Evolutionary conservation across 106 monocot species (phyloP), one percentile per base, ranked within the genome.

Genomic region (Allium sativum): DNA sequence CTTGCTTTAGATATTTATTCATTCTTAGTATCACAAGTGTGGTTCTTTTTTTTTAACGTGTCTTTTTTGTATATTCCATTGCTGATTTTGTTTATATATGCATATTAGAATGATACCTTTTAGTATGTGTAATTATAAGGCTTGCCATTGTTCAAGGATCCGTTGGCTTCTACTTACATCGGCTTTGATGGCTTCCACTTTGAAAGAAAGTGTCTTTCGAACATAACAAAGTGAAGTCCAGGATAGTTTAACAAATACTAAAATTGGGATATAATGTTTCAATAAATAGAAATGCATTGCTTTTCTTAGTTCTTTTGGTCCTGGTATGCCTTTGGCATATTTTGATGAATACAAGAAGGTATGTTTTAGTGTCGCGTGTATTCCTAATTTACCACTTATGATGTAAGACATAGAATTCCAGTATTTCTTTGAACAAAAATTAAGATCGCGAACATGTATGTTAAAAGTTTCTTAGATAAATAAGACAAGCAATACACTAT

Each of bases 211-310:
- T 98, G 96, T 67, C 92, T 98, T 58, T 77, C 78, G 48, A 87
- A 72, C 59, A 91, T 98, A 65, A 92, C 96, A 98, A 98, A 77
- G 84, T 98, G 52, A 92, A 98, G 66, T 98, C 96, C 8, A 70
- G 96, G 63, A 60, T 85, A 62, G 96, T 98, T 74, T 55, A 88
- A 64, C 76, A 88, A 64, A 88, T 98, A 67, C 48, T 92, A 53
- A 82, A 76, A 76, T 20, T 88, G 44, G 91, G 91, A 48, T 98
- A 82, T 65, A 84, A 80, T 68, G 96, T 92, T 19, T 76, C 92
- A 21, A 58, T 98, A 65, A 92, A 88, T 74, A 58, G 55, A 10
- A 98, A 98, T 56, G 91, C 96, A 53, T 59, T 98, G 60, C 80
- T 85, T 0, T 66, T 68, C 78, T 98, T 50, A 62, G 63, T 52